Evolutionary conservation across 2,329 filamentous ascomycete genomes (phyloP), one percentile per base, ranked within the genome.

Genomic region (Endothia cerciana): DNA sequence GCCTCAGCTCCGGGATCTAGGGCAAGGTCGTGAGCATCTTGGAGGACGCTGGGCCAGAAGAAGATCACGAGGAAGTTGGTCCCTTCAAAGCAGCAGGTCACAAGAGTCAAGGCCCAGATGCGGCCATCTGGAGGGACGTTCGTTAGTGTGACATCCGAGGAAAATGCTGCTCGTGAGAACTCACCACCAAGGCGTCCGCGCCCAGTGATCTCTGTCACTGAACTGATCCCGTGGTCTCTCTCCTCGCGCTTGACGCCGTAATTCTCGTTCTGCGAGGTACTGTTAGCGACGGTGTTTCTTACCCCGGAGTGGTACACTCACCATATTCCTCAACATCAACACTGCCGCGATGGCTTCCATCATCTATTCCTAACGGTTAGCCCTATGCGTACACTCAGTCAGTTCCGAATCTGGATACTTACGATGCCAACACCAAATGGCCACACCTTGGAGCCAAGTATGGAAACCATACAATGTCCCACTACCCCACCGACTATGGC

Each of bases 401-500:
- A 28, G 8, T 2, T 7, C 30, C 22, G 11, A 45, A 13, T 2
- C 10, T 10, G 33, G n/a, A 2, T 25, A 49, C 72, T 69, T 65
- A 76, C 73, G 49, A 80, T 73, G 0, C 80, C 78, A 4, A 78
- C 76, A 71, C 85, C 74, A 76, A 86, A 83, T 0, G 83, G 84
- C 41, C 80, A 78, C 45, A 78, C 79, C 68, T 82, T 83, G 2
- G 83, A 84, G 28, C 79, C 79, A 2, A 80, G 75, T 13, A 74
- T 69, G 28, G 75, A 72, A 3, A 86, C 83, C 33, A 85, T 73
- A 70, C 78, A 81, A 66, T 86, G 81, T 3, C 81, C 81, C 38
- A 82, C 71, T 0, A 86, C 76, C 1, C 84, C 84, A 0, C 82
- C 78, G 5, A 79, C 65, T 60, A 87, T 84, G 0, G 84, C 84